Evolutionary conservation across 495 filamentous ascomycete genomes (phyloP), one percentile per base, ranked within the genome.

Genomic region (Pseudomonodictys pantanalensis): DNA sequence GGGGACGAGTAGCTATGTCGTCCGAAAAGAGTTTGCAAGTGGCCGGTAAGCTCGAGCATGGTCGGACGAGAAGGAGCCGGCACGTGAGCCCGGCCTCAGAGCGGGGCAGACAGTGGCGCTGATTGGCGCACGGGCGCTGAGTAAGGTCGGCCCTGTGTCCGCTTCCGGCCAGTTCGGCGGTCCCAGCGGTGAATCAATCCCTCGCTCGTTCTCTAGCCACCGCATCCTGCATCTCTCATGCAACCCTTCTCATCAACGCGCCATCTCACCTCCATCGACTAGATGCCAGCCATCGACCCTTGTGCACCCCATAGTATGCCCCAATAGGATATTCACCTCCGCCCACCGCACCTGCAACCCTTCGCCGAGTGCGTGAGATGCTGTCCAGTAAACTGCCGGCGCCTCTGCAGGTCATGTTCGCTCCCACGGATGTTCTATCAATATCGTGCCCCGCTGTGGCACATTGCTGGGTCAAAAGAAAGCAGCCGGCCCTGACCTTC

Each of bases 401-500:
- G 47, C 11, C 3, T 22, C 11, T 44, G 57, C 48, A 46, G 15
- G 47, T 53, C 9, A 17, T 53, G 12, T 23, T 11, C 46, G 8
- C 23, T 17, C 47, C 23, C 11, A 26, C 4, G 38, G 9, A 30
- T 46, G n/a, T 22, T 44, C 43, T 50, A 42, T 49, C 44, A 45
- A 47, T 30, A 30, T 56, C 52, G 28, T 55, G 43, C 58, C 42
- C 50, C 50, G 58, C 50, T 49, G 56, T 60, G 56, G 57, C 57
- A 53, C 48, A 52, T 23, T 23, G 45, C 39, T n/a, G 48, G 33
- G 50, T 62, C 58, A 62, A 62, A 61, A 62, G 50, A 42, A 62
- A 35, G 52, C 43, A 47, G 20, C 38, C 45, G 20, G 43, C 23
- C 28, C 23, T 18, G 51, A 17, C 17, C 23, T 43, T 24, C 28